Evolutionary conservation across 768 basidiomycete species (phyloP).

Genomic region (Lactarius psammicola): DNA sequence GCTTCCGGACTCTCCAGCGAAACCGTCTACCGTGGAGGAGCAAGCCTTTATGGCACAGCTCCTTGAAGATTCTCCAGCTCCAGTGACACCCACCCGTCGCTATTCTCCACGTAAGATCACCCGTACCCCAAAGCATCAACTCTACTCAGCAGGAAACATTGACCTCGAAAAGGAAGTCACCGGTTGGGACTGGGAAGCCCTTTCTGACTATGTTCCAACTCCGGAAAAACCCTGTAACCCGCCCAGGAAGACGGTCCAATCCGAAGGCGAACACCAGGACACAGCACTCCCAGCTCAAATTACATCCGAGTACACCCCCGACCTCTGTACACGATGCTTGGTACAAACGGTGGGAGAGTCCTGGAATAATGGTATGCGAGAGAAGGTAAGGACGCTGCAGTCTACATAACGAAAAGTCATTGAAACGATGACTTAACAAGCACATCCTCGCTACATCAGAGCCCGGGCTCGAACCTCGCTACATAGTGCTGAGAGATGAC

Average conservation of each 20-base stretch:
- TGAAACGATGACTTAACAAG: conserved; percentile 35
- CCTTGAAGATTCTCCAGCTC: conserved; percentile 41
- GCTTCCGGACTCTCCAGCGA: conserved; percentile 38
- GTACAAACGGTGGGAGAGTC: conserved; percentile 11
- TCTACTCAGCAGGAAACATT: conserved; percentile 18
- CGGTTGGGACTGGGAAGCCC: conserved; percentile 29
- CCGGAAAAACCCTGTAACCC: conserved; percentile 22
- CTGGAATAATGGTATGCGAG: conserved; percentile 8
- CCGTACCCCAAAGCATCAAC: background rate
- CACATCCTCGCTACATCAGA: conserved; percentile 50
- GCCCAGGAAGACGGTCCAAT: conserved; percentile 1
- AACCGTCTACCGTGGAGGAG: conserved; percentile 47
- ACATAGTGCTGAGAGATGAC: conserved; percentile 69
- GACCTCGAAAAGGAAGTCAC: conserved; percentile 17
- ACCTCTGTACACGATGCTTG: conserved; percentile 23
- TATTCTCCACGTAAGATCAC: conserved; percentile 1
- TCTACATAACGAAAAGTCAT: background rate
- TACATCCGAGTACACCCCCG: conserved; percentile 18
- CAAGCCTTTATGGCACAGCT: conserved; percentile 57
- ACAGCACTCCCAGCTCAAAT: background rate
- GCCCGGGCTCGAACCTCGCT: conserved; percentile 40
- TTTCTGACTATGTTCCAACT: conserved; percentile 30
- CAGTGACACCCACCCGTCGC: conserved; percentile 30
- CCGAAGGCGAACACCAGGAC: background rate
- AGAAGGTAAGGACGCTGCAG: conserved; percentile 21